Percentiles rank a stretch among this genome's conserved stretches.
These are phyloP conservation scores for Alternaria novae-zelandiae DNA, from an alignment of 2,329 filamentous ascomycete species.

Conservation along the genomic window DNA sequence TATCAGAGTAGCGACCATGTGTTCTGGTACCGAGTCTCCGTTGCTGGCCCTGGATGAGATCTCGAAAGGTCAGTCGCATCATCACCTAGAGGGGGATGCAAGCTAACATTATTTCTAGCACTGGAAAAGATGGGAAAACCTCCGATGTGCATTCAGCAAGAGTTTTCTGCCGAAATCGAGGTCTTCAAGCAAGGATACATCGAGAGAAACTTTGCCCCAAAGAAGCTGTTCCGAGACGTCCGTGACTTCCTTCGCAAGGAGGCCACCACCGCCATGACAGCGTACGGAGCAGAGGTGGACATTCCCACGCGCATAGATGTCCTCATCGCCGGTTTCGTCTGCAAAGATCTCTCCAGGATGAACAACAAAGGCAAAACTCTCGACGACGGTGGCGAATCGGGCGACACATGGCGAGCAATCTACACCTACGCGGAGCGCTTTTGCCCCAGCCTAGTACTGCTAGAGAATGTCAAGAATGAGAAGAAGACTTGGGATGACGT, in stretches of 20 bases:
- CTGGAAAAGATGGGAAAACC: constrained; percentile 18
- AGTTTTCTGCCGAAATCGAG: constrained; percentile 57
- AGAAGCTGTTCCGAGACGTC: constrained; percentile 54
- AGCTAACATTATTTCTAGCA: constrained; percentile 1
- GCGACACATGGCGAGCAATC: constrained; percentile 69
- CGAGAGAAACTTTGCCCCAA: constrained; percentile 53
- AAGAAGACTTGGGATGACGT: constrained; percentile 65
- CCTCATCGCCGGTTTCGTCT: constrained; percentile 75
- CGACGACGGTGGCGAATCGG: constrained; percentile 67
- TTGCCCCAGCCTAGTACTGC: constrained; percentile 67
- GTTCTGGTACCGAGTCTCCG: constrained; percentile 79
- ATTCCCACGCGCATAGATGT: constrained; percentile 68
- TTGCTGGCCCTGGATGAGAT: constrained; percentile 69
- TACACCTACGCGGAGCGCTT: constrained; percentile 62
- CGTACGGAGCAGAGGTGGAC: constrained; percentile 64
- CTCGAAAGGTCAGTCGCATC: constrained; percentile 16
- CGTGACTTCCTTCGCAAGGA: constrained; percentile 52
- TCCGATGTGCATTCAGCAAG: constrained; percentile 43
- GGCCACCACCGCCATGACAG: constrained; percentile 65
- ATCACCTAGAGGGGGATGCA: neutral
- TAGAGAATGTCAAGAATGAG: constrained; percentile 70
- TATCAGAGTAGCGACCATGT: constrained; percentile 72
- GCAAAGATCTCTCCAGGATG: constrained; percentile 74
- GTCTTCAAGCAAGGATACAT: constrained; percentile 57
- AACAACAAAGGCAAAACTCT: constrained; percentile 64